Conservation (phyloP, 371 early-diverging fungal genomes). For the Encephalitozoon cuniculi region DNA sequence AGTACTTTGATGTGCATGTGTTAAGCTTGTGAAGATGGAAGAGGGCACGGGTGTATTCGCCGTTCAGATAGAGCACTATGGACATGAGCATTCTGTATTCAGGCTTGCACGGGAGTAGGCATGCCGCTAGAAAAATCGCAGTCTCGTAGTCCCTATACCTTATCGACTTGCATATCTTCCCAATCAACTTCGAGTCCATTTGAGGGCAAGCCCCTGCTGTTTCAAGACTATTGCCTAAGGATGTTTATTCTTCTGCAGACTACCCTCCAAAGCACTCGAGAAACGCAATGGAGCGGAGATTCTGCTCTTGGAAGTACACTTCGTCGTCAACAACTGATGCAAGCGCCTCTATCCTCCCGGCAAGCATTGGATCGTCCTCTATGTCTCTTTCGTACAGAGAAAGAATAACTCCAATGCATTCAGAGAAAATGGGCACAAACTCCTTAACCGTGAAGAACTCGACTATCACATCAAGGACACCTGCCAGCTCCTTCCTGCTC, state of each 20-base stretch:
- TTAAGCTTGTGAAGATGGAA: slow-evolving; percentile 24
- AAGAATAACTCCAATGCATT: slow-evolving; percentile 18
- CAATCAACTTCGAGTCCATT: background rate
- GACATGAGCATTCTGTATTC: slow-evolving; percentile 36
- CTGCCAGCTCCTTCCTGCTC: slow-evolving; percentile 7
- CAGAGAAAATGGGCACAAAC: slow-evolving; percentile 31
- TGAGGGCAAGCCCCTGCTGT: background rate
- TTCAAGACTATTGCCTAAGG: background rate
- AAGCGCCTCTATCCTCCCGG: slow-evolving; percentile 4
- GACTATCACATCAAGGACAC: slow-evolving; percentile 30
- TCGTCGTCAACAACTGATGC: slow-evolving; percentile 34
- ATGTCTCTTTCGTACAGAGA: slow-evolving; percentile 32
- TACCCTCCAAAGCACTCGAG: slow-evolving; percentile 32
- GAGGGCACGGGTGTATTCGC: slow-evolving; percentile 52
- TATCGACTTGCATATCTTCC: slow-evolving; percentile 24
- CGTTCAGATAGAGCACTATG: slow-evolving; percentile 51
- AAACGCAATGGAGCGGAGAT: slow-evolving; percentile 32
- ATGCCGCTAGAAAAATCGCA: slow-evolving; percentile 22
- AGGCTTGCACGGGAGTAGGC: background rate
- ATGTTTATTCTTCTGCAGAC: background rate
- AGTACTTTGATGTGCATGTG: slow-evolving; percentile 53
- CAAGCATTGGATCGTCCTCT: slow-evolving; percentile 3
- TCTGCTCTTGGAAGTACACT: slow-evolving; percentile 33
- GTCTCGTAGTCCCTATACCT: slow-evolving; percentile 45
- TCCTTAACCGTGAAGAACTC: slow-evolving; percentile 37